These are phyloP conservation scores for Calocera viscosa DNA, from an alignment of 768 basidiomycete genomes.

Conservation along the genomic window DNA sequence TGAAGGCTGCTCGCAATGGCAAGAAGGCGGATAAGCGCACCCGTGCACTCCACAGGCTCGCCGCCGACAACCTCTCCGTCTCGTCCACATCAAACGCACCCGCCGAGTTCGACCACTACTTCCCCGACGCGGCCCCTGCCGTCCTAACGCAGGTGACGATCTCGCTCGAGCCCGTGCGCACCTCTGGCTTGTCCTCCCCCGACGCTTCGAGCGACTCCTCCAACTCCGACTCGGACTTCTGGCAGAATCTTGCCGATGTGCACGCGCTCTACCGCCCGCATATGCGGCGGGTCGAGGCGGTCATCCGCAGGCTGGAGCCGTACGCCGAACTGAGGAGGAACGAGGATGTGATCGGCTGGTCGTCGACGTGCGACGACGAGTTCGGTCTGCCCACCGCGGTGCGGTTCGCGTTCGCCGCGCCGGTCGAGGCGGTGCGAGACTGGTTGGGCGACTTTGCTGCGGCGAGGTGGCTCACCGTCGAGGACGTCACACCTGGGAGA, in stretches of 20 bases:
- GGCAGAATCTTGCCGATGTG: neutral
- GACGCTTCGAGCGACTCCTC: neutral
- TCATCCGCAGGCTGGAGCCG: neutral
- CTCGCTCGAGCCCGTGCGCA: neutral
- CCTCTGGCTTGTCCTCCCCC: neutral
- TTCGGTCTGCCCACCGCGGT: neutral
- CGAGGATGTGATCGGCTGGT: constrained; percentile 7
- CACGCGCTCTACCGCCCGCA: constrained; percentile 2
- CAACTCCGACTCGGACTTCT: neutral
- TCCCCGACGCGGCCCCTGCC: neutral
- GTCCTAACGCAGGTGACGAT: constrained; percentile 2
- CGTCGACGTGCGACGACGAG: constrained; percentile 1
- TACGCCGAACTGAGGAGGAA: neutral
- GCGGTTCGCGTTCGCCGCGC: neutral
- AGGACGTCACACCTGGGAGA: neutral
- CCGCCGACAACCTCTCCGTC: neutral
- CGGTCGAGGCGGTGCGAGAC: neutral
- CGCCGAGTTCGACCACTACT: neutral
- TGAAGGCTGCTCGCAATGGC: neutral
- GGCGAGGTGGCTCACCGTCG: neutral
- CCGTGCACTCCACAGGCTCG: constrained; percentile 4
- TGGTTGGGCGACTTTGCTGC: neutral
- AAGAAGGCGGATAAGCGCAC: neutral
- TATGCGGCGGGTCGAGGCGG: constrained; percentile 1
- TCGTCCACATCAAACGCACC: neutral